Conservation (phyloP, 2,329 filamentous ascomycete species). For the Metarhizium robertsii region DNA sequence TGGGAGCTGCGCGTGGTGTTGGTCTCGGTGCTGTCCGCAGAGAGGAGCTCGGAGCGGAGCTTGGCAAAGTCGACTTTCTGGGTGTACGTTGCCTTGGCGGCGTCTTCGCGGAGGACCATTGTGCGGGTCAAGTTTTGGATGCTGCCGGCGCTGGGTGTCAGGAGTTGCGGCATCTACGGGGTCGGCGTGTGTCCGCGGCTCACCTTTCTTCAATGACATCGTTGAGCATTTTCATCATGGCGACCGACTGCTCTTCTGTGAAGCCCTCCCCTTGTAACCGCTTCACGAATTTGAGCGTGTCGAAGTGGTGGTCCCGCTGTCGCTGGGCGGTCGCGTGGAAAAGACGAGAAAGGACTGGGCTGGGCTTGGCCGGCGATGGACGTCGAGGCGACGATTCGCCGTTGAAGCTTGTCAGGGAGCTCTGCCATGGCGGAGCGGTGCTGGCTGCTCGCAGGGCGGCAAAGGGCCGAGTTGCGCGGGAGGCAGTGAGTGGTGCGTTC, state of each 20-base stretch:
- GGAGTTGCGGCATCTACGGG: background rate
- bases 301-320: constrained; percentile 83
- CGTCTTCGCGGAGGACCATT: constrained; percentile 94
- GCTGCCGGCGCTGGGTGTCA: constrained; percentile 31
- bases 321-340: constrained; percentile 59
- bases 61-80: constrained; percentile 98
- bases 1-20: constrained; percentile 82
- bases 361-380: constrained; percentile 5
- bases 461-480: constrained; percentile 13
- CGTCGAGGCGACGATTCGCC: constrained; percentile 2
- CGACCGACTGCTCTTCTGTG: constrained; percentile 86
- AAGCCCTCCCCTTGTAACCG: constrained; percentile 84
- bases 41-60: constrained; percentile 85
- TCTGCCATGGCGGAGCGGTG: constrained; percentile 2
- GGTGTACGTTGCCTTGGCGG: constrained; percentile 68
- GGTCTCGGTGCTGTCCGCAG: constrained; percentile 83
- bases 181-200: background rate
- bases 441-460: constrained; percentile 10
- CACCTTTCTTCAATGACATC: constrained; percentile 94
- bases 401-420: background rate
- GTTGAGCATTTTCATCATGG: constrained; percentile 97
- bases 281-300: constrained; percentile 95
- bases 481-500: constrained; percentile 22
- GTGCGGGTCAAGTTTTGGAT: constrained; percentile 96
- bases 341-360: constrained; percentile 25